phyloP scores from a whole-genome alignment of 2,329 filamentous ascomycete species.

The Xylariaceae sp. region DNA sequence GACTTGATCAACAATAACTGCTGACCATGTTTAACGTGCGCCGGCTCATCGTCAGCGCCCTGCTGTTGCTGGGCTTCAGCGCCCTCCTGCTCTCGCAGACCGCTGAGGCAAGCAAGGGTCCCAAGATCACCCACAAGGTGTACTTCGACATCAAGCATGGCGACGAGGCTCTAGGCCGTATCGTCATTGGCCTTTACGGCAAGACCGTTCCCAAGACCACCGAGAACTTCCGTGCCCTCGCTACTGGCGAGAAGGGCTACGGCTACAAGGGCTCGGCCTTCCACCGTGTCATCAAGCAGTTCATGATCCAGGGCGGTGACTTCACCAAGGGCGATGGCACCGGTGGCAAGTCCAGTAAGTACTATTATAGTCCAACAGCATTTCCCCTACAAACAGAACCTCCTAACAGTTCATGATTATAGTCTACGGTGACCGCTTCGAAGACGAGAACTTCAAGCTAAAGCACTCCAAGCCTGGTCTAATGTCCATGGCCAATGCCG shows the following conservation, averaged over 20 bases:
- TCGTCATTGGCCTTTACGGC: conserved; percentile 85
- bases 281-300: conserved; percentile 89
- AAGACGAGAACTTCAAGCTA: conserved; percentile 94
- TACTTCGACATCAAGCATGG: conserved; percentile 85
- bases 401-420: conserved; percentile 25
- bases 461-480: conserved; percentile 88
- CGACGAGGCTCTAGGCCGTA: conserved; percentile 74
- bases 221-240: conserved; percentile 79
- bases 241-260: conserved; percentile 85
- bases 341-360: conserved; percentile 82
- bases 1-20: neutral
- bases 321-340: conserved; percentile 85
- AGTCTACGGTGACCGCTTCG: conserved; percentile 85
- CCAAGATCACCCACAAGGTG: conserved; percentile 95
- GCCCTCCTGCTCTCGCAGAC: conserved; percentile 64
- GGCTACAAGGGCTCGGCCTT: conserved; percentile 83
- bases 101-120: conserved; percentile 79
- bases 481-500: conserved; percentile 85
- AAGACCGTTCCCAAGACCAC: conserved; percentile 81
- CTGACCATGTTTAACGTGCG: conserved; percentile 75
- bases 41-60: conserved; percentile 72
- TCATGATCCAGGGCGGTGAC: conserved; percentile 93
- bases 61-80: conserved; percentile 48
- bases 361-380: neutral
- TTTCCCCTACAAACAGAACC: neutral